Base-by-base conservation (phyloP, 2,329 filamentous ascomycete species). In the Cladophialophora exuberans region DNA sequence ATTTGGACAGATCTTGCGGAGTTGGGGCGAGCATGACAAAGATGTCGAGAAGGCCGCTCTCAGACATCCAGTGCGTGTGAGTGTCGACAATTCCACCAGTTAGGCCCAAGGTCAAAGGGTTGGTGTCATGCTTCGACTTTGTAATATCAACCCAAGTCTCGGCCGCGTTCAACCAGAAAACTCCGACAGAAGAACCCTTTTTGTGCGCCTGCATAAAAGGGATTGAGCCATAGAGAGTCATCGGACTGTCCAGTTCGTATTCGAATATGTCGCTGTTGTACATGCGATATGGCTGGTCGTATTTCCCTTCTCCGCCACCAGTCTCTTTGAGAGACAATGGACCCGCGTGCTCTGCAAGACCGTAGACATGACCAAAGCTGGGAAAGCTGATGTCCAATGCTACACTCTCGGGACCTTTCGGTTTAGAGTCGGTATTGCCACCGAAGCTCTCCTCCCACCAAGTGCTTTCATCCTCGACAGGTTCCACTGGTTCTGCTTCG, bases 361-460 rank as follows among this genome's bases (percentile, higher is more conserved):
- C 94, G 70, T 87, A 97, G 46, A 97, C 92, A 70, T 97, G 88
- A 50, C 89, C 87, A 68, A 96, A 99, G 30, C 89, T 91, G 1
- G 89, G 85, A 73, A 99, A 99, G 0, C 88, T 86, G 65, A 99
- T 93, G 69, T 99, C 94, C 55, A 99, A 74, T 11, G 84, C 91
- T 39, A 99, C 80, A 69, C 92, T 94, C 73, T 99, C 94, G 0
- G 94, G 94, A 1, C 94, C 94, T 66, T 86, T 85, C n/a, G 94
- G 93, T 74, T 99, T 99, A 4, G 87, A 84, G 72, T 99, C 94
- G 0, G 92, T 97, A 70, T 94, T 96, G 58, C 93, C 92, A 61
- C 93, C 93, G 71, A 99, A 99, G 0, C 82, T 84, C 76, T 99
- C 94, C 5, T 99, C 94, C 94, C 94, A 99, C 90, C 91, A 97